Conservation (phyloP, 768 basidiomycete species). For the Cystofilobasidium ferigula region DNA sequence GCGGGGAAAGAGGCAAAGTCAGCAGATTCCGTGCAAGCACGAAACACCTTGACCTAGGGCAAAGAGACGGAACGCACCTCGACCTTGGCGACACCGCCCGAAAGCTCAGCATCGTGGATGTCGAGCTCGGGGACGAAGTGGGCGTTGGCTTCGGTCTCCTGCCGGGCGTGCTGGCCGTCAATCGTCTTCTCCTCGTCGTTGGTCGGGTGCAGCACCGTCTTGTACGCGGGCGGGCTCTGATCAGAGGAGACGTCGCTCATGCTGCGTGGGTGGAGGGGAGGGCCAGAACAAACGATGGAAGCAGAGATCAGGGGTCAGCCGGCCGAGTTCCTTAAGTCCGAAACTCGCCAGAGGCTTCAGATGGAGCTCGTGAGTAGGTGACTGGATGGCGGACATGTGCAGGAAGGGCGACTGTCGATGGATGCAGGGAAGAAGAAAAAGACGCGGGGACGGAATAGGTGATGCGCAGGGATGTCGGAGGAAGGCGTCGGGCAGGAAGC, state of each 20-base stretch:
- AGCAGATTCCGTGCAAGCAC: not conserved
- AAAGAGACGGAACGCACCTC: not conserved
- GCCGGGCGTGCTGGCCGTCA: not conserved
- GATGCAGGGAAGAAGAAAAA: too few relatives aligned
- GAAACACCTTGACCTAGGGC: not conserved
- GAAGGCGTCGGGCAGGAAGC: too few relatives aligned
- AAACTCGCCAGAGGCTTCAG: too few relatives aligned
- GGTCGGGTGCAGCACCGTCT: not conserved
- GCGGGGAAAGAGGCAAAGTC: not conserved
- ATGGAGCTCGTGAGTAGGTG: too few relatives aligned
- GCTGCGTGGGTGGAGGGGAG: not conserved
- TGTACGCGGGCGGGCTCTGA: not conserved
- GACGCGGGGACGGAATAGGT: too few relatives aligned
- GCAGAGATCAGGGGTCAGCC: not conserved
- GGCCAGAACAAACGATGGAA: not conserved
- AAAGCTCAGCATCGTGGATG: not conserved
- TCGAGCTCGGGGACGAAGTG: not conserved
- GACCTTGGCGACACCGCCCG: not conserved
- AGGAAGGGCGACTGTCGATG: too few relatives aligned
- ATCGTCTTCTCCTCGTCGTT: conserved; percentile 4
- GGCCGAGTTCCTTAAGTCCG: too few relatives aligned
- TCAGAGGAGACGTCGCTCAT: not conserved
- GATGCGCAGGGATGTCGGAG: too few relatives aligned
- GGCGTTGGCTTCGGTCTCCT: not conserved
- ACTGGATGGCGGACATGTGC: too few relatives aligned